Conservation (phyloP, 2,329 filamentous ascomycete species). For the Rutstroemia sp. region DNA sequence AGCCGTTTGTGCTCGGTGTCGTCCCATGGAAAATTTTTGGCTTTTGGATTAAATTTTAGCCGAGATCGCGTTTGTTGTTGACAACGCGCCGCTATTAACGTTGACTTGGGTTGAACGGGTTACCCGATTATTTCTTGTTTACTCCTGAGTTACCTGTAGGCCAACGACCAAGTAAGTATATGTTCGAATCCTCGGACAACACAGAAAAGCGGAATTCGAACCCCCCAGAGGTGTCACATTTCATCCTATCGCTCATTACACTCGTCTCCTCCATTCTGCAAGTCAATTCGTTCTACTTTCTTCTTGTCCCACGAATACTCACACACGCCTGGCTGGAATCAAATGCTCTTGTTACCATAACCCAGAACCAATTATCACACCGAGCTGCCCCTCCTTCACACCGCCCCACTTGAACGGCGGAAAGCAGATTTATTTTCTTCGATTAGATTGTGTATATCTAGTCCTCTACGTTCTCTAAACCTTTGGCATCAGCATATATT, state of each 20-base stretch:
- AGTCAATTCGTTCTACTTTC: neutral
- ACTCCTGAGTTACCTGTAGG: neutral
- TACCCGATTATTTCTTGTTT: neutral
- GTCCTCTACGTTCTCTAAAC: slow-evolving; percentile 24
- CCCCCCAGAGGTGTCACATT: neutral
- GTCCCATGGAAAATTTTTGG: neutral
- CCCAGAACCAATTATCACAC: slow-evolving; percentile 9
- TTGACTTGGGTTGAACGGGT: neutral
- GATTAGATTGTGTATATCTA: neutral
- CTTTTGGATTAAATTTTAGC: neutral
- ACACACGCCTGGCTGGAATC: neutral
- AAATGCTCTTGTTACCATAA: slow-evolving; percentile 16
- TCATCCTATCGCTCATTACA: too few species aligned
- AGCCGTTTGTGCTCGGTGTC: neutral
- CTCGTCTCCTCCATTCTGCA: too few species aligned
- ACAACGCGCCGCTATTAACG: neutral
- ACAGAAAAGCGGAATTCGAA: neutral
- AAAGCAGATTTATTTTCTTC: slow-evolving; percentile 22
- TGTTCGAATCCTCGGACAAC: neutral
- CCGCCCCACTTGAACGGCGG: slow-evolving; percentile 13
- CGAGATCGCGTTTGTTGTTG: neutral
- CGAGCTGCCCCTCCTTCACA: slow-evolving; percentile 15
- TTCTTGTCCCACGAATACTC: neutral
- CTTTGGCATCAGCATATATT: slow-evolving; percentile 13
- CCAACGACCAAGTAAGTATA: neutral